phyloP scores from a whole-genome alignment of 2,329 filamentous ascomycete species.

The Ophioceras dolichostomum region DNA sequence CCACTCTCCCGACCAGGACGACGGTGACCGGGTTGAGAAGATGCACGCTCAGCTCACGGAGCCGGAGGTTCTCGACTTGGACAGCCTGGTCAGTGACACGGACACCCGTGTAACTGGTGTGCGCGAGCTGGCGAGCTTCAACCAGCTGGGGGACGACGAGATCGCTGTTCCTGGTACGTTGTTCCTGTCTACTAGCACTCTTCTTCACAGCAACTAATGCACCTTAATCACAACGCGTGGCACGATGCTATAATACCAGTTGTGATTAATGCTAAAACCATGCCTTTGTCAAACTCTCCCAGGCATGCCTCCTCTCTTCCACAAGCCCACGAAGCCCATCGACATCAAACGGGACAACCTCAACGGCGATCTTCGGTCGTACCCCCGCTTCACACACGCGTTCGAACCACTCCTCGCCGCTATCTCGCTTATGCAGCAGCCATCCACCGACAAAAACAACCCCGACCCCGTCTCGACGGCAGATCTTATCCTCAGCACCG shows the following conservation, averaged over 20 bases:
- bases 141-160: conserved; percentile 8
- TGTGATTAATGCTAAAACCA: background rate
- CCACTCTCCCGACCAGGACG: no score
- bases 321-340: conserved; percentile 3
- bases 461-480: conserved; percentile 2
- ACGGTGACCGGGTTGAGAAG: no score
- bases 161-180: conserved; percentile 12
- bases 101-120: conserved; percentile 2
- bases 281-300: background rate
- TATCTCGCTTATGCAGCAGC: conserved; percentile 6
- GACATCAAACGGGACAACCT: conserved; percentile 2
- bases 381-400: conserved; percentile 5
- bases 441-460: background rate
- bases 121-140: conserved; percentile 10
- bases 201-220: background rate
- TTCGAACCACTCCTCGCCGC: conserved; percentile 12
- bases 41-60: conserved; percentile 2
- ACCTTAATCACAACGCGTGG: background rate
- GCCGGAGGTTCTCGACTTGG: conserved; percentile 7
- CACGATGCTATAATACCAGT: background rate
- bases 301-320: conserved; percentile 9
- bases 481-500: conserved; percentile 11
- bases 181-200: no score
- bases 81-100: conserved; percentile 6
- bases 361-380: conserved; percentile 3